phyloP scores from a whole-genome alignment of 176 grass and related monocot species.

The Rhynchospora breviuscula region DNA sequence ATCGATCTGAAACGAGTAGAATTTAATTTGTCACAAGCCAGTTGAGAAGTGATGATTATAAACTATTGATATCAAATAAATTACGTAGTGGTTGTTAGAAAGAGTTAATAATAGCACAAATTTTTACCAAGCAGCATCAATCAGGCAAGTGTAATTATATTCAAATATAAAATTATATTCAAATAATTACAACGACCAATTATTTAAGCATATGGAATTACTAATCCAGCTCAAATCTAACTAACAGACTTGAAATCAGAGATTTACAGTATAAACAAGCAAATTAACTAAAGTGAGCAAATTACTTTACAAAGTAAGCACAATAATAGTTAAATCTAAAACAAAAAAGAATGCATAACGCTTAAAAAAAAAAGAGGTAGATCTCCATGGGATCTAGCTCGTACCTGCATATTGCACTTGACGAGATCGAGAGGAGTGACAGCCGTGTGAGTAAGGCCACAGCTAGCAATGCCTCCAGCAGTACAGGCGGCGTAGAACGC shows the following conservation, averaged over 20 bases:
- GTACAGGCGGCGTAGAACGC: constrained; percentile 91
- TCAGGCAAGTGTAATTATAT: neutral
- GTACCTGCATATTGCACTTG: constrained; percentile 99
- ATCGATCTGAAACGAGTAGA: constrained; percentile 50
- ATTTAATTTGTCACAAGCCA: neutral
- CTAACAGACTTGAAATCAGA: neutral
- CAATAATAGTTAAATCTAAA: neutral
- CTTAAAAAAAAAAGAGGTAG: neutral
- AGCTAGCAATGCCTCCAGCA: constrained; percentile 75
- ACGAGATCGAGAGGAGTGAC: constrained; percentile 96
- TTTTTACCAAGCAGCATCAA: neutral
- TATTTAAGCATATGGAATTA: neutral
- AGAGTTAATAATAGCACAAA: neutral
- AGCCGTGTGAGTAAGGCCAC: constrained; percentile 92
- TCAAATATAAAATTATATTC: neutral
- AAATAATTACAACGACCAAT: neutral
- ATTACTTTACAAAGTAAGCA: neutral
- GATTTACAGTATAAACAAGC: neutral
- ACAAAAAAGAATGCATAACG: neutral
- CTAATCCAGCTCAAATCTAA: neutral
- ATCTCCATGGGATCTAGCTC: neutral
- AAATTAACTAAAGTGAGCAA: neutral
- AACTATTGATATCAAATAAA: neutral
- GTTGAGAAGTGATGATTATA: neutral
- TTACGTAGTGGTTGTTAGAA: neutral